Evolutionary conservation across 2,329 filamentous ascomycete genomes (phyloP), one percentile per base, ranked within the genome.

Genomic region (Cercospora nicotianae): DNA sequence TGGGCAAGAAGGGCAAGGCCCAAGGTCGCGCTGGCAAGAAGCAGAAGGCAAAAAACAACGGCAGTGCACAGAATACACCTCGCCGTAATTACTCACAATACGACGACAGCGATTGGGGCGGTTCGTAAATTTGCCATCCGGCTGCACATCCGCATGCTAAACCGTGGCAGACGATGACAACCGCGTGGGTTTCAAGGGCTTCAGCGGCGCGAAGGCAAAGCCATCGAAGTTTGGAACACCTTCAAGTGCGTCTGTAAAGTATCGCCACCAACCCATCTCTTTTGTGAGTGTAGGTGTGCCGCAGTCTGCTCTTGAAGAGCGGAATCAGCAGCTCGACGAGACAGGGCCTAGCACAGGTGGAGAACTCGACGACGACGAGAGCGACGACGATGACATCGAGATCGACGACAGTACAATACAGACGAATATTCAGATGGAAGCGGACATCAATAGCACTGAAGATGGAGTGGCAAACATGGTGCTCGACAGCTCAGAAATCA

Each of bases 261-360:
- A 90, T 60, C 83, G 89, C 67, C 79, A 89, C 72, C 81, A 84
- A 64, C 80, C 80, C 26, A 83, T 91, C 61, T 76, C 79, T 1
- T 91, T 91, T 74, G 83, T 91, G 68, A 88, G 86, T 75, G 87
- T 87, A 36, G 87, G 87, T 23, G 79, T 78, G 48, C 77, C 83
- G 63, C 77, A 82, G 39, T 78, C 81, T 20, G 67, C 62, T n/a
- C 42, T 67, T 28, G 59, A 70, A 23, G 60, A 64, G 13, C 60
- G 67, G 42, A 80, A 64, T 68, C 78, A 57, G 30, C 64, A 57
- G 48, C 16, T 60, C 16, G 36, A 65, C 9, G 64, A 53, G 30
- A 60, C 57, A 10, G 39, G 39, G n/a, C 23, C 39, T 9, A 60
- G 39, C 42, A 61, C 42, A 6, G 39, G 33, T 18, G 62, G 62